Conservation (phyloP, 2,329 filamentous ascomycete genomes). For the Arthroderma uncinatum region DNA sequence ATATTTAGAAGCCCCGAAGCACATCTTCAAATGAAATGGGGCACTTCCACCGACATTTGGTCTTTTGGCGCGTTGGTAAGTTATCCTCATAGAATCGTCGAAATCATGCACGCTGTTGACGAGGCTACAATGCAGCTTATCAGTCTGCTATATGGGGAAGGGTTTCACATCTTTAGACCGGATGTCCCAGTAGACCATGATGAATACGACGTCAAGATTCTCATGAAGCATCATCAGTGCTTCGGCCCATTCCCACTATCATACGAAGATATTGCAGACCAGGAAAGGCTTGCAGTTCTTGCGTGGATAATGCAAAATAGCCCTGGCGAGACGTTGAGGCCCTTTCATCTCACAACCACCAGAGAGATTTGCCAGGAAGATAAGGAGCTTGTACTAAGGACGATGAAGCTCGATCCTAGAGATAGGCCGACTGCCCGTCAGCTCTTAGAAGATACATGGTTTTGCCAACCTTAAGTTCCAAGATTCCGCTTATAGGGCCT, state of each 20-base stretch:
- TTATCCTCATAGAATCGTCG: background rate
- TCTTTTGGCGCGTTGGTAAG: slow-evolving; percentile 18
- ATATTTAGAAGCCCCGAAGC: slow-evolving; percentile 17
- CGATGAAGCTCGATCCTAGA: slow-evolving; percentile 36
- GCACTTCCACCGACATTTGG: slow-evolving; percentile 21
- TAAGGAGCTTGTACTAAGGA: slow-evolving; percentile 29
- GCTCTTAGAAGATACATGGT: background rate
- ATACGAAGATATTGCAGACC: slow-evolving; percentile 13
- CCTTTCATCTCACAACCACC: slow-evolving; percentile 17
- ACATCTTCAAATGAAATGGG: slow-evolving; percentile 17
- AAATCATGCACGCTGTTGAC: background rate
- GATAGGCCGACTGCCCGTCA: slow-evolving; percentile 30
- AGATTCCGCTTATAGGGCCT: background rate
- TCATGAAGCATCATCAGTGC: slow-evolving; percentile 6
- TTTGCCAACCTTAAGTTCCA: background rate
- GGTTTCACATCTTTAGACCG: slow-evolving; percentile 10
- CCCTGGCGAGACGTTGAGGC: slow-evolving; percentile 19
- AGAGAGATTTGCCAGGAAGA: slow-evolving; percentile 24
- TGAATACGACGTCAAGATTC: slow-evolving; percentile 9
- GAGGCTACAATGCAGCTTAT: slow-evolving; percentile 2
- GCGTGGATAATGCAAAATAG: slow-evolving; percentile 12
- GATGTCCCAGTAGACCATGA: slow-evolving; percentile 5
- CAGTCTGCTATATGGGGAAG: slow-evolving; percentile 8
- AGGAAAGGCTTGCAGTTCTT: slow-evolving; percentile 10
- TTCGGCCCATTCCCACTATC: slow-evolving; percentile 13